Evolutionary conservation across 2,329 filamentous ascomycete genomes (phyloP).

Genomic region (Penicillium sp.): DNA sequence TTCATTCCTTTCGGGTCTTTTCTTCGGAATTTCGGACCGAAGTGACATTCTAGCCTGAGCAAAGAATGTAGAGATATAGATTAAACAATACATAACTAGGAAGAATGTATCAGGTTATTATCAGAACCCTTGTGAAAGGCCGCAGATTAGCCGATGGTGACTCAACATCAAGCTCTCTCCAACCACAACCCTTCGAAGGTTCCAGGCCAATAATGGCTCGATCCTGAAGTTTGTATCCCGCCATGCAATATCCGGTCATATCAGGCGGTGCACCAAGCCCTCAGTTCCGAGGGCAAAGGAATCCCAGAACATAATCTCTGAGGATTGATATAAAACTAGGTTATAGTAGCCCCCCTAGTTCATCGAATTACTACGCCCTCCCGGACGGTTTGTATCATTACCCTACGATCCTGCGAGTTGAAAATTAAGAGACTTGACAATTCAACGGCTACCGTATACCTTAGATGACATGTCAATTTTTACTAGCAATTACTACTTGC

Average conservation of each 20-base stretch:
- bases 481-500: background rate
- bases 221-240: background rate
- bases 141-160: background rate
- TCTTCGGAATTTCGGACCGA: background rate
- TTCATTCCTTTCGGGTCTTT: background rate
- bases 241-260: background rate
- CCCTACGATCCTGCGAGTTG: too few relatives aligned
- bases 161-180: background rate
- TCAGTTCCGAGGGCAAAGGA: background rate
- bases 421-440: too few relatives aligned
- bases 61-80: background rate
- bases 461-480: background rate
- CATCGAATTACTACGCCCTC: too few relatives aligned
- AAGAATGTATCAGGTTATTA: background rate
- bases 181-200: too few relatives aligned
- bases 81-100: background rate
- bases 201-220: background rate
- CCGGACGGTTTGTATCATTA: too few relatives aligned
- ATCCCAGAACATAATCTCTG: too few relatives aligned
- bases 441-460: background rate
- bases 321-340: too few relatives aligned
- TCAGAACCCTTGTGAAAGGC: background rate
- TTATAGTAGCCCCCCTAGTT: background rate
- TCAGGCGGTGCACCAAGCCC: background rate
- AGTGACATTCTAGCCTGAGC: background rate